phyloP scores from a whole-genome alignment of 495 filamentous ascomycete genomes.

The Ascobolus immersus region DNA sequence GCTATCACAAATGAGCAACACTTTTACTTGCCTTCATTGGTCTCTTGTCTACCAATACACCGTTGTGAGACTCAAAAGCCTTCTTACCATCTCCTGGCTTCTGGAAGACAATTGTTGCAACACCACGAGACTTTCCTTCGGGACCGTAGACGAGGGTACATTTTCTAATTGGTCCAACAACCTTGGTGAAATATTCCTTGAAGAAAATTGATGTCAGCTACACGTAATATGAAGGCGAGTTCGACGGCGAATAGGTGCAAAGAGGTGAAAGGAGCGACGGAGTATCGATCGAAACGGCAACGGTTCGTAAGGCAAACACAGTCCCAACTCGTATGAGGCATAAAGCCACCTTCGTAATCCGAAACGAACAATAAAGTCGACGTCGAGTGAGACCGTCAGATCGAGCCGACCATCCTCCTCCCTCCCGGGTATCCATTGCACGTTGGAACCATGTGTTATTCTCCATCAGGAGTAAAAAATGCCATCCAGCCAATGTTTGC shows the following conservation, averaged over 20 bases:
- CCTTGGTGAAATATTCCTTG: constrained; percentile 88
- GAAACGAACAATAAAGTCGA: neutral
- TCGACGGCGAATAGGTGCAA: neutral
- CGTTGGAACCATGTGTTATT: too few relatives aligned
- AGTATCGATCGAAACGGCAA: neutral
- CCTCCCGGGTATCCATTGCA: too few relatives aligned
- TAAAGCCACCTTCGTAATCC: neutral
- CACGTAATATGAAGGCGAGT: constrained; percentile 7
- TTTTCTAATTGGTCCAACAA: constrained; percentile 69
- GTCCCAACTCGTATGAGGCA: neutral
- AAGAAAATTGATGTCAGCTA: constrained; percentile 16
- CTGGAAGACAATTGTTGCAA: constrained; percentile 55
- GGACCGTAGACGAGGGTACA: constrained; percentile 77
- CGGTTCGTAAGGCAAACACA: neutral
- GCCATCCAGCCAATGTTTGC: too few relatives aligned
- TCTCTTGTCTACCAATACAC: constrained; percentile 61
- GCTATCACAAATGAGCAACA: neutral
- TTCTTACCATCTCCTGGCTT: constrained; percentile 53
- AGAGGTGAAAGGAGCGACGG: neutral
- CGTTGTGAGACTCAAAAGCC: constrained; percentile 59
- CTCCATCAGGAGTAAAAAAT: too few relatives aligned
- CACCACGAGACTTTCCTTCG: constrained; percentile 69
- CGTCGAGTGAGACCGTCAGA: too few relatives aligned
- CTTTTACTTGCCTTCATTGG: constrained; percentile 53
- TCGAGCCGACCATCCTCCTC: too few relatives aligned